These are phyloP conservation scores for Metschnikowia proteae DNA, from an alignment of 805 yeast genomes.

Conservation along the genomic window DNA sequence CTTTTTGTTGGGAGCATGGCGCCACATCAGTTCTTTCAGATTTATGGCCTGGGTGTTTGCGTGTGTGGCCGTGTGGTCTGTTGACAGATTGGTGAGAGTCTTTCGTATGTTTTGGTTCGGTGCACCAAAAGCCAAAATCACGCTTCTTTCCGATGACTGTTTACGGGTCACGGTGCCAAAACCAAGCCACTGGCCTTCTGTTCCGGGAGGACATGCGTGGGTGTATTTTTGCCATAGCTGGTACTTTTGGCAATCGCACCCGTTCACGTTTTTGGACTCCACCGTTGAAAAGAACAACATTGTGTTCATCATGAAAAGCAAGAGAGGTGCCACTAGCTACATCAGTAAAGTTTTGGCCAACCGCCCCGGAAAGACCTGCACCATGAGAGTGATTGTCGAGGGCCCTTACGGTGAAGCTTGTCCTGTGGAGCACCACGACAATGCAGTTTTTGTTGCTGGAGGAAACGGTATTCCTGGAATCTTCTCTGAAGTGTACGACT, in stretches of 20 bases:
- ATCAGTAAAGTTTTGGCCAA: conserved; percentile 25
- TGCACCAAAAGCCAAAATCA: conserved; percentile 29
- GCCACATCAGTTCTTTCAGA: conserved; percentile 12
- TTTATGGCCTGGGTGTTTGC: conserved; percentile 15
- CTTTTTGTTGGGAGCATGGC: conserved; percentile 17
- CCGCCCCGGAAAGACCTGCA: conserved; percentile 27
- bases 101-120: conserved; percentile 32
- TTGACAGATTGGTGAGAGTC: conserved; percentile 32
- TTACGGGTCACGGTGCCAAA: conserved; percentile 34
- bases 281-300: conserved; percentile 19
- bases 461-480: conserved; percentile 75
- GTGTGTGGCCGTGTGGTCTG: conserved; percentile 27
- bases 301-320: conserved; percentile 34
- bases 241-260: conserved; percentile 44
- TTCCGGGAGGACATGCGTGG: conserved; percentile 42
- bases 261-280: conserved; percentile 33
- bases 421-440: conserved; percentile 47
- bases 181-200: conserved; percentile 34
- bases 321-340: conserved; percentile 37
- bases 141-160: conserved; percentile 34
- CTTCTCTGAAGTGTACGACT: conserved; percentile 36
- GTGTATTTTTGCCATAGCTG: conserved; percentile 31
- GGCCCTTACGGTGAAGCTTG: conserved; percentile 68
- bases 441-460: conserved; percentile 62
- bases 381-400: conserved; percentile 43